Evolutionary conservation across 73 alveolate species (phyloP), one percentile per base, ranked within the genome.

Genomic region (Durusdinium trenchii): DNA sequence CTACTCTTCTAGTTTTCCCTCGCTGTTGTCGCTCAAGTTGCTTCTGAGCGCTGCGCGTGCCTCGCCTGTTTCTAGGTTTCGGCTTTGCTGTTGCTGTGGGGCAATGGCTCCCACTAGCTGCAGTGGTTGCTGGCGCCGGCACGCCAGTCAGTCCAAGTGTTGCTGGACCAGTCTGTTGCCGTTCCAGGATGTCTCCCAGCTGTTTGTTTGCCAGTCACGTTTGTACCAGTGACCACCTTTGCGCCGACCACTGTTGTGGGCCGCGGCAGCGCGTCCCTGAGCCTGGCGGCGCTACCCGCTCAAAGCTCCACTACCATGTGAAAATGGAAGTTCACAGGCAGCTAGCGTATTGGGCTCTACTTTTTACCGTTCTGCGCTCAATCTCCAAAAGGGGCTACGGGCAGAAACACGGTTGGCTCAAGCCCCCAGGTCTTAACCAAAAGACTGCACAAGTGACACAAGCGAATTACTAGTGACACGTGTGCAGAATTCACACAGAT

Each of bases 251-350:
- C 76, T 62, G 76, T 6, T 40, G 20, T 9, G 76, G 76, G 40
- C 5, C 40, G 14, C 38, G 40, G 76, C 76, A 40, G 9, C 43
- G 43, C 32, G 32, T 40, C 76, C 76, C 9, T 40, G 67, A 62
- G 38, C 76, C 76, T 62, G 76, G 76, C 76, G 76, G 76, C 40
- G 76, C 76, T 6, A 62, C 20, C 76, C 76, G 76, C 76, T 7
- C 76, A 62, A 40, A 10, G 76, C 76, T 62, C 76, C 76, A 40
- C 76, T 20, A 62, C 76, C 76, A 62, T 10, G 76, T 40, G 76
- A 62, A 62, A 23, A n/a, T n/a, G n/a, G n/a, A n/a, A n/a, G n/a
- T n/a, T n/a, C n/a, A n/a, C n/a, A n/a, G n/a, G n/a, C n/a, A n/a
- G n/a, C n/a, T n/a, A n/a, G n/a, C n/a, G n/a, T n/a, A n/a, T n/a